Conservation (phyloP, 1,139 yeast genomes). For the Diutina catenulata region DNA sequence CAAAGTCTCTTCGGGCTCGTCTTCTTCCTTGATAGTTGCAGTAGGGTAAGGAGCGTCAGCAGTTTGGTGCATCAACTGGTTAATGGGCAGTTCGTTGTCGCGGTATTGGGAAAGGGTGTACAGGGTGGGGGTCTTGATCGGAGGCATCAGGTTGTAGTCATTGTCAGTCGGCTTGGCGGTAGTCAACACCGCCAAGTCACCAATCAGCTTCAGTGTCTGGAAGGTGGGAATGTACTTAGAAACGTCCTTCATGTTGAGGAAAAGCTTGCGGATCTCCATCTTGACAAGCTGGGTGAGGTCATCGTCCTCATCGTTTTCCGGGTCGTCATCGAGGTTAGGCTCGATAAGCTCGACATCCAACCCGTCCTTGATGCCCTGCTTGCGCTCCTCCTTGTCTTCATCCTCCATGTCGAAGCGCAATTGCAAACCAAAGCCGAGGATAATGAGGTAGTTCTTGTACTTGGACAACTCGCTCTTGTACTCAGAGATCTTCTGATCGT, state of each 20-base stretch:
- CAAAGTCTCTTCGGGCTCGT: slow-evolving; percentile 5
- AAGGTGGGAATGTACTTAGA: slow-evolving; percentile 28
- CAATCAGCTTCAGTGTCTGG: slow-evolving; percentile 22
- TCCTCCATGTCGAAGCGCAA: slow-evolving; percentile 33
- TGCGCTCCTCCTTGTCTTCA: slow-evolving; percentile 14
- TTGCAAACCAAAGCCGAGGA: slow-evolving; percentile 37
- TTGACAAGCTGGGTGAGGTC: slow-evolving; percentile 26
- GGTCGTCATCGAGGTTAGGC: slow-evolving; percentile 10
- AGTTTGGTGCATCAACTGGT: slow-evolving; percentile 7
- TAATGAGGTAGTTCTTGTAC: slow-evolving; percentile 34
- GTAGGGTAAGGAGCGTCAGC: slow-evolving; percentile 7
- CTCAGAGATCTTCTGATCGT: slow-evolving; percentile 27
- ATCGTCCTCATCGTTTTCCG: slow-evolving; percentile 11
- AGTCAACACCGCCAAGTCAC: slow-evolving; percentile 17
- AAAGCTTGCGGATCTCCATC: slow-evolving; percentile 23
- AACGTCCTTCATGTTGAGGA: slow-evolving; percentile 13
- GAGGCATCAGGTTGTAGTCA: slow-evolving; percentile 6
- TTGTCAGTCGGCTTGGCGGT: slow-evolving; percentile 7
- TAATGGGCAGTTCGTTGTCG: slow-evolving; percentile 8
- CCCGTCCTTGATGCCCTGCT: slow-evolving; percentile 6
- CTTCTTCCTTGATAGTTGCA: slow-evolving; percentile 4
- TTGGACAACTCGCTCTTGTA: slow-evolving; percentile 33
- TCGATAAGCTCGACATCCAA: slow-evolving; percentile 9
- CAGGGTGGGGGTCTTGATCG: slow-evolving; percentile 6
- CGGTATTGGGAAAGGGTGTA: slow-evolving; percentile 2